phyloP scores from a whole-genome alignment of 352 stramenopile genomes.

The Phytophthora hibernalis region DNA sequence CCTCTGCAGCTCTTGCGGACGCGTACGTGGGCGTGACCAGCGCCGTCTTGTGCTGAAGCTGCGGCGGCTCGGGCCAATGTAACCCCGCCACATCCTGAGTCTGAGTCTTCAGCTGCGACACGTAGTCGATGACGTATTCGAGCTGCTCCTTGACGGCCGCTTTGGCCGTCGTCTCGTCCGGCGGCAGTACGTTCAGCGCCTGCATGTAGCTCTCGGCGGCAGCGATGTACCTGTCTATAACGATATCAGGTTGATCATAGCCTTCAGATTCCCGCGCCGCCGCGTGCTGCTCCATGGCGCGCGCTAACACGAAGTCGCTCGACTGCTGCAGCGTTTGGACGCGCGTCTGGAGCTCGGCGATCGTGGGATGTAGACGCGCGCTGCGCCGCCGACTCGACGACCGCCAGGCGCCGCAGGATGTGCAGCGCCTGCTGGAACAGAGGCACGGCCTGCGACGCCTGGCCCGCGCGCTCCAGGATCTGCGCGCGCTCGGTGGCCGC shows the following conservation, averaged over 20 bases:
- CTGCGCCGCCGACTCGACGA: slow-evolving; percentile 81
- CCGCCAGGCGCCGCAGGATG: slow-evolving; percentile 70
- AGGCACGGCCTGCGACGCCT: slow-evolving; percentile 39
- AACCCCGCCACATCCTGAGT: slow-evolving; percentile 31
- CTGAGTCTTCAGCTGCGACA: slow-evolving; percentile 62
- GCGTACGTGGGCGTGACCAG: slow-evolving; percentile 28
- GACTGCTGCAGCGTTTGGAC: slow-evolving; percentile 50
- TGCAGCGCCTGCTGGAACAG: slow-evolving; percentile 63
- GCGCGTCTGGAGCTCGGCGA: slow-evolving; percentile 58
- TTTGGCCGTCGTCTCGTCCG: slow-evolving; percentile 36
- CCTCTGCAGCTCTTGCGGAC: neutral
- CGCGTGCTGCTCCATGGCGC: slow-evolving; percentile 49
- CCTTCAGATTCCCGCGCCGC: slow-evolving; percentile 33
- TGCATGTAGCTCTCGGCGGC: slow-evolving; percentile 76
- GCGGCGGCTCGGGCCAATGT: slow-evolving; percentile 53
- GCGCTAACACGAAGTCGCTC: slow-evolving; percentile 40
- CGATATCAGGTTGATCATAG: slow-evolving; percentile 1
- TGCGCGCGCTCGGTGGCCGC: slow-evolving; percentile 55
- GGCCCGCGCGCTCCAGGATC: slow-evolving; percentile 40
- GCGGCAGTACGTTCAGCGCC: slow-evolving; percentile 52
- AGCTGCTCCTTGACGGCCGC: slow-evolving; percentile 67
- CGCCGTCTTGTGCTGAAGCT: slow-evolving; percentile 25
- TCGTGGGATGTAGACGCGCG: slow-evolving; percentile 64
- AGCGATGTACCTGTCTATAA: slow-evolving; percentile 62
- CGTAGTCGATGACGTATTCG: slow-evolving; percentile 80